phyloP scores from a whole-genome alignment of 23 red algal species.

The Gracilariopsis chorda region DNA sequence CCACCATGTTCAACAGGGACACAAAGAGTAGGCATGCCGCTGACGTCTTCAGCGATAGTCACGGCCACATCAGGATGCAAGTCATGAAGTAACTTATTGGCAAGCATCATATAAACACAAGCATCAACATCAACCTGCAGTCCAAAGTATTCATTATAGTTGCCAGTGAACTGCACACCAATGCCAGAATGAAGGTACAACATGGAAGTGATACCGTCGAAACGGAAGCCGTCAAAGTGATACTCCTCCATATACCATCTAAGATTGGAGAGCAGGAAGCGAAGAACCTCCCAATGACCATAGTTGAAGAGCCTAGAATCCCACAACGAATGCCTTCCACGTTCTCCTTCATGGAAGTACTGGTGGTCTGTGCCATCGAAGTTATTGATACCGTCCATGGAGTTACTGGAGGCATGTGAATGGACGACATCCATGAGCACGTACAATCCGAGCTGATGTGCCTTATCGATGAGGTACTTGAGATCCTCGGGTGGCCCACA shows the following conservation, averaged over 20 bases:
- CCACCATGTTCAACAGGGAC: conserved; percentile 86
- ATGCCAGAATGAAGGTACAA: conserved; percentile 96
- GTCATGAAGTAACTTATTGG: conserved; percentile 83
- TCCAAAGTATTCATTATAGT: conserved; percentile 97
- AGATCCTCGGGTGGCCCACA: conserved; percentile 91
- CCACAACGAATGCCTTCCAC: conserved; percentile 90
- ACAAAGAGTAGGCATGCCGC: conserved; percentile 98
- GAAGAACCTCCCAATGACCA: conserved; percentile 96
- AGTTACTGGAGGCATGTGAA: conserved; percentile 89
- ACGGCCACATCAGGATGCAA: conserved; percentile 72
- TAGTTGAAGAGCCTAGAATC: conserved; percentile 96
- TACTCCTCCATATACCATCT: conserved; percentile 99
- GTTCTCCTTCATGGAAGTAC: conserved; percentile 97
- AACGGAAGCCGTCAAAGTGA: conserved; percentile 99
- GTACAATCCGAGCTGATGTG: conserved; percentile 81
- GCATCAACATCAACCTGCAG: conserved; percentile 96
- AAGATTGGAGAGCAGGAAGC: conserved; percentile 93
- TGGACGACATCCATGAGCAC: conserved; percentile 99
- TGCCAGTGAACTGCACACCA: conserved; percentile 80
- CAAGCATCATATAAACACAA: conserved; percentile 98
- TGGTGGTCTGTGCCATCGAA: conserved; percentile 97
- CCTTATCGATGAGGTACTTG: conserved; percentile 93
- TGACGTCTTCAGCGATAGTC: conserved; percentile 97
- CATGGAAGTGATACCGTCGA: conserved; percentile 99
- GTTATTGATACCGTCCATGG: conserved; percentile 96